phyloP scores from a whole-genome alignment of 768 basidiomycete genomes.

The Filobasidium floriforme region DNA sequence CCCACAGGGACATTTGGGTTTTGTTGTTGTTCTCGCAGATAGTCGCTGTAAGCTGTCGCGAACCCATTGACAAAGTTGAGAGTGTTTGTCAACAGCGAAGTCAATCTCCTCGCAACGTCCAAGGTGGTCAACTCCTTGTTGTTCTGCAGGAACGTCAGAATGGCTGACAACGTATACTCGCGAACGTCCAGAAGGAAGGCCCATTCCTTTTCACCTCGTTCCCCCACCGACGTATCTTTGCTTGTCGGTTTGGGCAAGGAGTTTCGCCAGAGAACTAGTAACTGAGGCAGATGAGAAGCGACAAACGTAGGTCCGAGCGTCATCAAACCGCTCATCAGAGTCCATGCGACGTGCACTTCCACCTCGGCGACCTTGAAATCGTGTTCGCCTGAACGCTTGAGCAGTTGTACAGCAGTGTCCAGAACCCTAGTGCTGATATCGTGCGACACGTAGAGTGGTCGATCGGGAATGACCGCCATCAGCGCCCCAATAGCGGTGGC shows the following conservation, averaged over 20 bases:
- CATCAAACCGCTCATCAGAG: constrained; percentile 80
- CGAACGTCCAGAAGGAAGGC: constrained; percentile 81
- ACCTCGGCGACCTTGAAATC: constrained; percentile 70
- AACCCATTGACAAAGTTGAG: constrained; percentile 85
- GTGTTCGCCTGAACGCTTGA: constrained; percentile 87
- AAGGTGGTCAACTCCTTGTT: constrained; percentile 75
- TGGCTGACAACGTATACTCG: constrained; percentile 80
- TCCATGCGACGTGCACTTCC: constrained; percentile 93
- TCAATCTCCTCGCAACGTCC: constrained; percentile 81
- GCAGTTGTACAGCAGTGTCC: constrained; percentile 78
- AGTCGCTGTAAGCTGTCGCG: constrained; percentile 61
- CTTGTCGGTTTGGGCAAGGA: constrained; percentile 88
- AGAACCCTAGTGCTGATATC: constrained; percentile 82
- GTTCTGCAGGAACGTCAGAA: constrained; percentile 76
- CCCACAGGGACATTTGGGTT: constrained; percentile 27
- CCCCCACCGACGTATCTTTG: constrained; percentile 64
- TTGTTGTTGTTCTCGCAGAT: constrained; percentile 49
- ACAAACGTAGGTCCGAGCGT: constrained; percentile 88
- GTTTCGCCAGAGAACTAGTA: constrained; percentile 94
- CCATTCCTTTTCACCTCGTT: constrained; percentile 72
- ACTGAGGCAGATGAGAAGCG: constrained; percentile 81
- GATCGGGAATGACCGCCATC: constrained; percentile 72
- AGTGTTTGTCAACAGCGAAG: constrained; percentile 77
- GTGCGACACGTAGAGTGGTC: constrained; percentile 88
- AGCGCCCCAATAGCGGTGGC: constrained; percentile 83